phyloP scores from a whole-genome alignment of 495 filamentous ascomycete species.

The Xylaria grammica region DNA sequence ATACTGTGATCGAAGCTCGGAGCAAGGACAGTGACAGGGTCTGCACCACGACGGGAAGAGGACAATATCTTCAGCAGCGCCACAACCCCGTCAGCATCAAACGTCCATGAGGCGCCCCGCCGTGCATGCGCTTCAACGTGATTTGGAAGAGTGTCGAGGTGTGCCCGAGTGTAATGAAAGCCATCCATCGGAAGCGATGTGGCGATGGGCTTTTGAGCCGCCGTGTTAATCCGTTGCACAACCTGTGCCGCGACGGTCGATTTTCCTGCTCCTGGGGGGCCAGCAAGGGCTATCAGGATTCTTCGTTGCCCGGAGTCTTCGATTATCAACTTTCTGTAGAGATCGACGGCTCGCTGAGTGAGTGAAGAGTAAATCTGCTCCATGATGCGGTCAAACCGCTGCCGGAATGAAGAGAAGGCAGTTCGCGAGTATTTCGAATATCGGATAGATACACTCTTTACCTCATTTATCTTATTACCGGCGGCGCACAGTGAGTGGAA shows the following conservation, averaged over 20 bases:
- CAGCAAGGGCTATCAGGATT: constrained; percentile 46
- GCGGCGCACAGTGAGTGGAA: neutral
- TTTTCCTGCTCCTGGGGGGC: constrained; percentile 51
- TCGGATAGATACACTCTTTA: neutral
- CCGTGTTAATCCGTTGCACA: constrained; percentile 38
- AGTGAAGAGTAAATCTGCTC: constrained; percentile 29
- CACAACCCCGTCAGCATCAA: constrained; percentile 43
- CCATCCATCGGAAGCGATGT: constrained; percentile 41
- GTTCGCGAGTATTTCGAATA: neutral
- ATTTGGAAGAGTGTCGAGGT: constrained; percentile 45
- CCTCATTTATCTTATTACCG: neutral
- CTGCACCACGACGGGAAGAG: constrained; percentile 9
- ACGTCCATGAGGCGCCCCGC: constrained; percentile 52
- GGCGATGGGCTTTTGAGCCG: constrained; percentile 23
- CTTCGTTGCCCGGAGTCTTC: constrained; percentile 1
- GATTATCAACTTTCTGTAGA: constrained; percentile 3
- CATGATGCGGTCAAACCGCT: constrained; percentile 16
- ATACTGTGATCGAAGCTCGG: constrained; percentile 48
- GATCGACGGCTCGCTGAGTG: constrained; percentile 16
- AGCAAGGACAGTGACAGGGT: constrained; percentile 29
- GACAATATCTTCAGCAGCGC: constrained; percentile 36
- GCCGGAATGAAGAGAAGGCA: neutral
- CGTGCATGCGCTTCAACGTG: constrained; percentile 43
- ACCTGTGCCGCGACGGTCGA: constrained; percentile 47
- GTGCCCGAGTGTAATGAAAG: constrained; percentile 46